Evolutionary conservation across 345 rosid species (phyloP).

Genomic region (Eucalyptus erythrocorys): DNA sequence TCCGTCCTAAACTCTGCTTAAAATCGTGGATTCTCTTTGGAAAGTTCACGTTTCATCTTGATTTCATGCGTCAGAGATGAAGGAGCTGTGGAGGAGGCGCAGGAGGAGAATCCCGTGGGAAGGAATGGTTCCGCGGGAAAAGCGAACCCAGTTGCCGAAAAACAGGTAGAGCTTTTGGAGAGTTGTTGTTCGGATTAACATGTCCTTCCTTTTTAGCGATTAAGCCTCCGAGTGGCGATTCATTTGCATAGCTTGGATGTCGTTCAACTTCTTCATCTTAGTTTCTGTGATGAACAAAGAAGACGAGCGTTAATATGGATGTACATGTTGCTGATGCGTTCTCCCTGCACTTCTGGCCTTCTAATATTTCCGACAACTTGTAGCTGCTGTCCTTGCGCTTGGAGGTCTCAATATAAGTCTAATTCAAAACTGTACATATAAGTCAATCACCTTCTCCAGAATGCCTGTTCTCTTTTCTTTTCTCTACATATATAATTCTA

Average conservation of each 20-base stretch:
- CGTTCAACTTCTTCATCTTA: too few species aligned
- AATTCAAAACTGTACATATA: too few species aligned
- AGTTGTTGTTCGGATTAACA: background rate
- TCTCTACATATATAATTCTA: background rate
- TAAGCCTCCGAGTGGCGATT: too few species aligned
- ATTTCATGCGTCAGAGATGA: background rate
- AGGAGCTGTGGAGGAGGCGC: background rate
- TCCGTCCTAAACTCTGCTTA: too few species aligned
- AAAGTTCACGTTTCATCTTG: background rate
- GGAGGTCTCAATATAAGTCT: too few species aligned
- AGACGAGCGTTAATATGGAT: too few species aligned
- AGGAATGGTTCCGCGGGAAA: background rate
- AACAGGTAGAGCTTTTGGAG: background rate
- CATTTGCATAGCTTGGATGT: background rate
- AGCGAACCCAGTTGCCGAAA: background rate
- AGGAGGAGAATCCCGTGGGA: background rate
- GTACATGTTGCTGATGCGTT: background rate
- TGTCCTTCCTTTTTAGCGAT: background rate
- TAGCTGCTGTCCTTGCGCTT: too few species aligned
- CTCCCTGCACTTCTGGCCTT: background rate
- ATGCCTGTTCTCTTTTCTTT: background rate
- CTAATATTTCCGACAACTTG: too few species aligned
- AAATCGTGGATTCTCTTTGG: background rate
- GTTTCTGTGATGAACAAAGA: too few species aligned
- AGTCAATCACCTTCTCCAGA: background rate